phyloP scores from a whole-genome alignment of 208 protist genomes.

The Phytomonas sp. region DNA sequence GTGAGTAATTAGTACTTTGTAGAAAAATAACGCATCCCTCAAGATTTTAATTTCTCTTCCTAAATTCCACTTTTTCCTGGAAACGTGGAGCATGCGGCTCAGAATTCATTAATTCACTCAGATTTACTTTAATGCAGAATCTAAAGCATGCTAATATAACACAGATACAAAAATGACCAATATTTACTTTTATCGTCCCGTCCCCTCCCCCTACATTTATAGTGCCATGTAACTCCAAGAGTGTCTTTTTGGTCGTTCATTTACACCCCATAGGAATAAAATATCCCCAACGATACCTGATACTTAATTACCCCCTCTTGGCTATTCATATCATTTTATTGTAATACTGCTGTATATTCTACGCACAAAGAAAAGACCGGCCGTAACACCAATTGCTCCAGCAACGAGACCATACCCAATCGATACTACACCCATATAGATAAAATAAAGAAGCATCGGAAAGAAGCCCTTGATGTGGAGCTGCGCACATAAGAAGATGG shows the following conservation, averaged over 20 bases:
- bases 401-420: constrained; percentile 69
- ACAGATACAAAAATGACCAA: neutral
- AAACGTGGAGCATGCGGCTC: neutral
- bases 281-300: constrained; percentile 7
- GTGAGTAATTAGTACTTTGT: neutral
- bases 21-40: neutral
- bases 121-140: neutral
- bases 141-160: neutral
- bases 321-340: constrained; percentile 43
- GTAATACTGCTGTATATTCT: constrained; percentile 72
- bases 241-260: neutral
- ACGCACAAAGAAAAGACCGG: constrained; percentile 73
- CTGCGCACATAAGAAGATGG: constrained; percentile 83
- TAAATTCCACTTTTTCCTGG: neutral
- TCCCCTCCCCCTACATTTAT: neutral
- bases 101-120: neutral
- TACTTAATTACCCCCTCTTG: constrained; percentile 8
- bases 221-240: neutral
- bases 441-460: constrained; percentile 81
- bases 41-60: neutral
- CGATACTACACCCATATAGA: constrained; percentile 79
- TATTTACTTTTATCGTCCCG: neutral
- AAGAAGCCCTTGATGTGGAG: constrained; percentile 65
- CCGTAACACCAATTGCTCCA: constrained; percentile 73
- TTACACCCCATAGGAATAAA: neutral